These are phyloP conservation scores for Gomphus sp. DNA, from an alignment of 1,284 basidiomycete species.

Conservation along the genomic window DNA sequence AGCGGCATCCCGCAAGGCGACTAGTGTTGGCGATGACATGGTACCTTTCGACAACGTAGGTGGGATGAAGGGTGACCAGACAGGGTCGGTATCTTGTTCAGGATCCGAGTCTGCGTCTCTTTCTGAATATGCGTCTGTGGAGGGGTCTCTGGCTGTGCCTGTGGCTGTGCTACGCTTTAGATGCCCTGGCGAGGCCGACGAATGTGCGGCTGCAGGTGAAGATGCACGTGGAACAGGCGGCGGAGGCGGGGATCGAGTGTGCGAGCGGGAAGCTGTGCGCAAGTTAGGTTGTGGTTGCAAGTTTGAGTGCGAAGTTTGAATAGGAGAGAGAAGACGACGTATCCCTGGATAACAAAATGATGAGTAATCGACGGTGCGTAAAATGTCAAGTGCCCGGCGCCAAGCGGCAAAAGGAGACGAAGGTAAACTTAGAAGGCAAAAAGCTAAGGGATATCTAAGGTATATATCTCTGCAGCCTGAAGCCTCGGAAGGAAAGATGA, in stretches of 20 bases:
- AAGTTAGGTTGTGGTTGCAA: neutral
- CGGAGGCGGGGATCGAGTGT: neutral
- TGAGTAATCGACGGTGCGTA: neutral
- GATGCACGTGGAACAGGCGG: neutral
- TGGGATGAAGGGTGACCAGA: constrained; percentile 48
- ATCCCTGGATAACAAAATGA: neutral
- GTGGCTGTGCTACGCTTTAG: neutral
- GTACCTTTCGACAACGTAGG: constrained; percentile 60
- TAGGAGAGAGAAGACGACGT: neutral
- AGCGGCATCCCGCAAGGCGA: constrained; percentile 1
- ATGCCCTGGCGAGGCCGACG: neutral
- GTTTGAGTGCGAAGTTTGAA: neutral
- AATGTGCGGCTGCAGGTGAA: no score
- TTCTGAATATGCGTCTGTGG: constrained; percentile 17
- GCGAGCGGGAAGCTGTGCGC: neutral
- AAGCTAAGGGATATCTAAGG: neutral
- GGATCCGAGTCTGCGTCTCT: constrained; percentile 21
- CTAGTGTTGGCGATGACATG: constrained; percentile 61
- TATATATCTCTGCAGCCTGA: neutral
- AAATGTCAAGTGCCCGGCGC: neutral
- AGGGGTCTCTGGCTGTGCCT: neutral
- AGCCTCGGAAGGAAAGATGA: neutral
- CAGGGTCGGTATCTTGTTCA: constrained; percentile 28
- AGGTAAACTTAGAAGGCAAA: neutral
- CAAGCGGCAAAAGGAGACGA: neutral